Evolutionary conservation across 345 rosid genomes (phyloP), one percentile per base, ranked within the genome.

Genomic region (Pistacia integerrima): DNA sequence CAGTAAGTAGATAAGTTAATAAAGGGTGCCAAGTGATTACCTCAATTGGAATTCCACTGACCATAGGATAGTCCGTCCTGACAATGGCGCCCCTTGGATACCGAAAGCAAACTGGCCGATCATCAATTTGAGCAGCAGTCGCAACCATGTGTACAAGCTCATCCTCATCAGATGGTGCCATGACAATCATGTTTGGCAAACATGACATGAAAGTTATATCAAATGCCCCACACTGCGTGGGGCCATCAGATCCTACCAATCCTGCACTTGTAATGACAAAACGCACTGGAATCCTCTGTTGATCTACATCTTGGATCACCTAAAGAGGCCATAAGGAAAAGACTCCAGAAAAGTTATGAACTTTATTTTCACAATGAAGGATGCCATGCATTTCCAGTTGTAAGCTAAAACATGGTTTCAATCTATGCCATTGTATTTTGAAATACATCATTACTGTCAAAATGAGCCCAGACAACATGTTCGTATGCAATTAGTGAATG

Each of bases 131-230:
- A 79, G 83, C 91, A 52, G 98, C 98, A 75, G 97, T 95, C 49
- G 97, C 92, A 78, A 95, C 95, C 99, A 95, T 95, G 83, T 88
- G 81, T 41, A 88, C 89, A 68, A 95, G 90, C 88, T 91, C 96
- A 74, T 90, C 91, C 84, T 93, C 99, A 44, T 93, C 83, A 1
- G 98, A 88, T 70, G 99, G 97, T 46, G 99, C 99, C 99, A 94
- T 93, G 72, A 93, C 91, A 77, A 94, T 85, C 98, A 95, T 95
- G 85, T 89, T 95, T 72, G 99, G 99, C 85, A 95, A 87, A 58
- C 91, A 95, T 76, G 99, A 90, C 98, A 95, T 93, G 80, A 89
- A 94, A 56, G 98, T 87, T 79, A 95, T 88, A 77, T 95, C 99
- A 49, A 91, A 95, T 74, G 97, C 90, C 51, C 99, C 99, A 77